These are phyloP conservation scores for Kuraishia cidri DNA, from an alignment of 805 yeast genomes.

Conservation along the genomic window DNA sequence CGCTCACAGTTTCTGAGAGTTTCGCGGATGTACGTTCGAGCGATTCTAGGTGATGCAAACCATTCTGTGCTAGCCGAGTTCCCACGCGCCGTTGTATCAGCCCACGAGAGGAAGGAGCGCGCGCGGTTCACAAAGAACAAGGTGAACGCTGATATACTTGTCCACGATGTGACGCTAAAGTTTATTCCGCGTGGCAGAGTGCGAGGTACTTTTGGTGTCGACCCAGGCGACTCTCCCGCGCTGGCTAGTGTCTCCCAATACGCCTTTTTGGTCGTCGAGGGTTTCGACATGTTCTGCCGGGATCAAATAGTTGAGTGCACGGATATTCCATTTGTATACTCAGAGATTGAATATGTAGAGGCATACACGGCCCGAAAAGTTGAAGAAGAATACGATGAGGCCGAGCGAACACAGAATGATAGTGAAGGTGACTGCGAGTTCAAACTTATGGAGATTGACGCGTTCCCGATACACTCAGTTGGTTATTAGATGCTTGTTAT, in stretches of 20 bases:
- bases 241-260: constrained; percentile 1
- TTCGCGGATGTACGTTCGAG: neutral
- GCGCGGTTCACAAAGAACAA: constrained; percentile 26
- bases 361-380: neutral
- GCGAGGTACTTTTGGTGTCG: constrained; percentile 3
- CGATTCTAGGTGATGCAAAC: constrained; percentile 5
- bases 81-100: constrained; percentile 6
- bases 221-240: constrained; percentile 5
- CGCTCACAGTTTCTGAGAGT: constrained; percentile 1
- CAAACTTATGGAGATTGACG: constrained; percentile 3
- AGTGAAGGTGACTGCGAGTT: constrained; percentile 2
- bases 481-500: too few relatives aligned
- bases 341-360: neutral
- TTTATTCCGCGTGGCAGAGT: constrained; percentile 9
- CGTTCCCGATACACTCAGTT: too few relatives aligned
- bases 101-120: constrained; percentile 21
- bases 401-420: constrained; percentile 1
- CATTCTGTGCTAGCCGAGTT: constrained; percentile 7
- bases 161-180: constrained; percentile 19
- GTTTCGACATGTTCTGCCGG: constrained; percentile 5
- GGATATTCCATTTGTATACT: constrained; percentile 2
- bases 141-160: constrained; percentile 15
- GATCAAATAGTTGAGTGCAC: constrained; percentile 3
- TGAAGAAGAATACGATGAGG: neutral
- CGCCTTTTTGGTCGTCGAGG: constrained; percentile 3